Evolutionary conservation across 2,329 filamentous ascomycete species (phyloP).

Genomic region (Mollisia scopiformis): DNA sequence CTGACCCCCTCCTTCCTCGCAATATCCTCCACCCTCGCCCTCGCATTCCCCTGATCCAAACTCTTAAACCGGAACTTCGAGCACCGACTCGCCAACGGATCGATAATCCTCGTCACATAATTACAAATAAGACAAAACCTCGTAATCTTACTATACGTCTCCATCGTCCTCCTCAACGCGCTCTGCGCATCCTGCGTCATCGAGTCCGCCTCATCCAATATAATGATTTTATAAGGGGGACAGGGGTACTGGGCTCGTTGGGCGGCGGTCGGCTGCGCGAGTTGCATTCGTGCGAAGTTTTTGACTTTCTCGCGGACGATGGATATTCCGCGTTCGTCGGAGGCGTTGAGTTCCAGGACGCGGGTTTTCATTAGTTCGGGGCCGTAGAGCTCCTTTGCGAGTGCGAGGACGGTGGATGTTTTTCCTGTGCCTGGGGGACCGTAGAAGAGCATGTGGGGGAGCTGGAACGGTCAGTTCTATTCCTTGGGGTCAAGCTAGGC

Average conservation of each 20-base stretch:
- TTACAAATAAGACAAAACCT: slow-evolving; percentile 98
- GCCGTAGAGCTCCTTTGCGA: slow-evolving; percentile 96
- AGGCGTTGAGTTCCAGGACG: slow-evolving; percentile 98
- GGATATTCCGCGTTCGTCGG: slow-evolving; percentile 95
- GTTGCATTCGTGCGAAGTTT: slow-evolving; percentile 93
- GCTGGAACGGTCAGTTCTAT: slow-evolving; percentile 47
- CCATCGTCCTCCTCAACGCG: slow-evolving; percentile 93
- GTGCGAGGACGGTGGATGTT: slow-evolving; percentile 94
- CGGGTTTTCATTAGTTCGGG: slow-evolving; percentile 90
- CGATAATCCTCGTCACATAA: slow-evolving; percentile 97
- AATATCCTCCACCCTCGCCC: slow-evolving; percentile 79
- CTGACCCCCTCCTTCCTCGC: slow-evolving; percentile 76
- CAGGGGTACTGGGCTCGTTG: slow-evolving; percentile 80
- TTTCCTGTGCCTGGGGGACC: slow-evolving; percentile 97
- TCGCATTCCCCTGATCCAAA: slow-evolving; percentile 83
- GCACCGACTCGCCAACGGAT: slow-evolving; percentile 90
- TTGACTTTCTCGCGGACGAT: slow-evolving; percentile 99
- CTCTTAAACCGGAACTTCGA: slow-evolving; percentile 98
- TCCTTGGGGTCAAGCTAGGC: background rate
- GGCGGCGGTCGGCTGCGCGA: slow-evolving; percentile 74
- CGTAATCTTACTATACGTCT: slow-evolving; percentile 95
- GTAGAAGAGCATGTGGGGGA: slow-evolving; percentile 99
- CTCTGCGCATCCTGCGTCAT: slow-evolving; percentile 99
- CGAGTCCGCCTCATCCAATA: slow-evolving; percentile 96
- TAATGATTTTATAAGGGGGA: slow-evolving; percentile 98